Conservation (phyloP, 345 rosid genomes). For the Viola odorata region DNA sequence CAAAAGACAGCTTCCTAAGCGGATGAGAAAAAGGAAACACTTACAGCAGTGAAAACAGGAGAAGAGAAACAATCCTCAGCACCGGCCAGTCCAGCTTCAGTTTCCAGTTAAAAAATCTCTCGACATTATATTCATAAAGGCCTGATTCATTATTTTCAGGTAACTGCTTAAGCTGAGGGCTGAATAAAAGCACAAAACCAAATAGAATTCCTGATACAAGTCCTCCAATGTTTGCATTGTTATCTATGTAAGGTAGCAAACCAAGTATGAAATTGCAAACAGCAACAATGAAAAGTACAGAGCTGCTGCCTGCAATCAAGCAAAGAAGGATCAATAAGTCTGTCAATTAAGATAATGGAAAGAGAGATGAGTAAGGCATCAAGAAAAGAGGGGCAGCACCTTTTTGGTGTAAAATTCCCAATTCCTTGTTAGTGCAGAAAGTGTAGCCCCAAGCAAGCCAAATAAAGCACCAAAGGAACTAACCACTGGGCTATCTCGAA, state of each 20-base stretch:
- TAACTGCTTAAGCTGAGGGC: slow-evolving; percentile 46
- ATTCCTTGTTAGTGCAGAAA: slow-evolving; percentile 57
- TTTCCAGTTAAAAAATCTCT: slow-evolving; percentile 40
- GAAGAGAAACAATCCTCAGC: slow-evolving; percentile 50
- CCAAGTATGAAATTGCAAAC: slow-evolving; percentile 54
- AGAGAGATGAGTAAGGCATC: background rate
- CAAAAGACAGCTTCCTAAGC: no score
- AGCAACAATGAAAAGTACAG: slow-evolving; percentile 41
- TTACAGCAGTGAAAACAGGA: slow-evolving; percentile 53
- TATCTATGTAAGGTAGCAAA: slow-evolving; percentile 65
- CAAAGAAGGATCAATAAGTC: slow-evolving; percentile 13
- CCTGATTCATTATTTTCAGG: slow-evolving; percentile 45
- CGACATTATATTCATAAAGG: slow-evolving; percentile 37
- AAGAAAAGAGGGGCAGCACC: slow-evolving; percentile 38
- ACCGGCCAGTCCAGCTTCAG: slow-evolving; percentile 66
- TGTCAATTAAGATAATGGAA: slow-evolving; percentile 10
- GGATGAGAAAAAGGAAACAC: slow-evolving; percentile 20
- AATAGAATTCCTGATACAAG: slow-evolving; percentile 68
- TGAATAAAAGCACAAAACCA: slow-evolving; percentile 58
- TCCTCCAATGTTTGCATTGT: slow-evolving; percentile 72
- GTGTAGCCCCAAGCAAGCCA: slow-evolving; percentile 78
- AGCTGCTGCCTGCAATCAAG: slow-evolving; percentile 57
- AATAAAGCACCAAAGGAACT: slow-evolving; percentile 60
- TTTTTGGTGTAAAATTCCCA: slow-evolving; percentile 60
- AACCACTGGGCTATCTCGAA: slow-evolving; percentile 56